phyloP scores from a whole-genome alignment of 2,329 filamentous ascomycete genomes.

The Fusarium sp. region DNA sequence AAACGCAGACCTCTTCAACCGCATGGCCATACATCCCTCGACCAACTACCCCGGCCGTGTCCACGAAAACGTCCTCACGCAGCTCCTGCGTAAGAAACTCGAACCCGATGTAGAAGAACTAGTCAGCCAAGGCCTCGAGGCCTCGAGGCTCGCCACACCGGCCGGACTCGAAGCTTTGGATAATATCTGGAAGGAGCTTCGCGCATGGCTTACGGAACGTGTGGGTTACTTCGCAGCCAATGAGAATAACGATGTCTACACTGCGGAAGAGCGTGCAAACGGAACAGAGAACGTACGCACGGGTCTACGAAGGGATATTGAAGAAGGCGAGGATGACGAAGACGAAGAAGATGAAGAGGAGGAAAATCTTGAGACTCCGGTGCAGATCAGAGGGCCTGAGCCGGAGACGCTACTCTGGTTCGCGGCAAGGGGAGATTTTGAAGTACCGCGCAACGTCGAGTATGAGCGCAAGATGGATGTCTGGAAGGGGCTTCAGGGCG shows the following conservation, averaged over 20 bases:
- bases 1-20: constrained; percentile 77
- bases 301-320: constrained; percentile 72
- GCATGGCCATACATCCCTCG: constrained; percentile 81
- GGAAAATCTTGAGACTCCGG: constrained; percentile 16
- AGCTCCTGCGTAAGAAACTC: constrained; percentile 85
- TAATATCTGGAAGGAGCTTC: constrained; percentile 70
- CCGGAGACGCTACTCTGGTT: constrained; percentile 66
- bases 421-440: constrained; percentile 60
- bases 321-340: constrained; percentile 68
- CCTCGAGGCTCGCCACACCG: constrained; percentile 58
- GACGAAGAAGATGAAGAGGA: constrained; percentile 67
- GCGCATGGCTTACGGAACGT: constrained; percentile 59
- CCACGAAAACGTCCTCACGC: constrained; percentile 75
- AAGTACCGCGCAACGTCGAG: constrained; percentile 63
- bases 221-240: constrained; percentile 61
- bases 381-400: constrained; percentile 58
- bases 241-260: constrained; percentile 75
- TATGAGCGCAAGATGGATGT: constrained; percentile 56
- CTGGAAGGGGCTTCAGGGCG: constrained; percentile 55
- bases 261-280: constrained; percentile 75
- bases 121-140: constrained; percentile 74
- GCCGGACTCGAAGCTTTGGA: constrained; percentile 64
- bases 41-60: constrained; percentile 81
- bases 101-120: constrained; percentile 83
- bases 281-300: constrained; percentile 81